Evolutionary conservation across 176 grass and related monocot genomes (phyloP).

Genomic region (Triticum monococcum): DNA sequence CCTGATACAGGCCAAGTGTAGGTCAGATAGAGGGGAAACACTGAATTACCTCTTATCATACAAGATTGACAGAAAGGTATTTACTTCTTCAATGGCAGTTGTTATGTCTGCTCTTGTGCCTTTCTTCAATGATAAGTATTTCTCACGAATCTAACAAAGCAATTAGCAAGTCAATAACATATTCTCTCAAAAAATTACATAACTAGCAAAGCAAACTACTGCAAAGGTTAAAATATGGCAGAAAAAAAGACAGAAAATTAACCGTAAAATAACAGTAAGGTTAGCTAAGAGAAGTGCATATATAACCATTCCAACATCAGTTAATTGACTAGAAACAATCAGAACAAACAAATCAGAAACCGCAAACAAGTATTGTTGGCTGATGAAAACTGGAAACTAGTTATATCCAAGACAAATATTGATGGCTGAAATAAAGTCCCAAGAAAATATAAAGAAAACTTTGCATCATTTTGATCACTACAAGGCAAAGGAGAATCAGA

Average conservation of each 20-base stretch:
- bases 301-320: constrained; percentile 9
- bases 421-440: neutral
- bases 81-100: constrained; percentile 88
- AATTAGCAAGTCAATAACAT: constrained; percentile 25
- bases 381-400: neutral
- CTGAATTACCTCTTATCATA: constrained; percentile 31
- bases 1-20: constrained; percentile 52
- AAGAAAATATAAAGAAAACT: neutral
- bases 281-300: neutral
- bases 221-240: neutral
- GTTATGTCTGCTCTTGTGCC: constrained; percentile 83
- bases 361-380: neutral
- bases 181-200: constrained; percentile 1
- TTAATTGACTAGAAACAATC: neutral
- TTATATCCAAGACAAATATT: constrained; percentile 13
- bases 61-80: constrained; percentile 35
- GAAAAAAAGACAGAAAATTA: neutral
- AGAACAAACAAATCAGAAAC: constrained; percentile 15
- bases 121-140: constrained; percentile 88
- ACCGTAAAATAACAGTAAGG: constrained; percentile 3
- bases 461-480: neutral
- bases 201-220: constrained; percentile 20
- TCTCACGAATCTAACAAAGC: constrained; percentile 74
- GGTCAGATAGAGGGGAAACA: neutral
- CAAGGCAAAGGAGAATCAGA: neutral